phyloP scores from a whole-genome alignment of 78 protist species.

The Polysphondylium violaceum region DNA sequence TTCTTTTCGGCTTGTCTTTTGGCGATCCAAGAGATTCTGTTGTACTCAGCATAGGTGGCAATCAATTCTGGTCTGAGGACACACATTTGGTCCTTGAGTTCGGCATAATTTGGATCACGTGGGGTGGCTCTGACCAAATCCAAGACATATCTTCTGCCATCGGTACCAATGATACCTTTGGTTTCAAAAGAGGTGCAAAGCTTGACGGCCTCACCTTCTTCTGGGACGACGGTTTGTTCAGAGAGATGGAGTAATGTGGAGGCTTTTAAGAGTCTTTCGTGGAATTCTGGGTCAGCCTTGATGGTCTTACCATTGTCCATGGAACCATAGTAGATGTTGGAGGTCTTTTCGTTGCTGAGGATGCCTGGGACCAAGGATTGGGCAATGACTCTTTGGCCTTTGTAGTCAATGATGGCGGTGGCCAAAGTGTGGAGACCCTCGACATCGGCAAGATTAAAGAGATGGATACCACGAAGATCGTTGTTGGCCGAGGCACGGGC shows the following conservation, averaged over 20 bases:
- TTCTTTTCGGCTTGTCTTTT: background rate
- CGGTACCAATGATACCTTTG: conserved; percentile 84
- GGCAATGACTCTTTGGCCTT: conserved; percentile 82
- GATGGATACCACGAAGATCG: conserved; percentile 78
- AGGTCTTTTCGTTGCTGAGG: conserved; percentile 67
- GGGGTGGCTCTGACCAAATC: conserved; percentile 83
- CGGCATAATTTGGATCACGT: conserved; percentile 83
- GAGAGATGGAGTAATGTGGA: conserved; percentile 45
- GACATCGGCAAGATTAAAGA: conserved; percentile 74
- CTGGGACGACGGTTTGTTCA: conserved; percentile 25
- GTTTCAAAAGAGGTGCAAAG: conserved; percentile 36
- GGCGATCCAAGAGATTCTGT: background rate
- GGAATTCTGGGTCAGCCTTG: conserved; percentile 54
- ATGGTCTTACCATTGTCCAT: conserved; percentile 52
- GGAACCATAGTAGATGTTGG: conserved; percentile 76
- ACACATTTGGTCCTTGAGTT: conserved; percentile 19
- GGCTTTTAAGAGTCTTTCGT: conserved; percentile 1
- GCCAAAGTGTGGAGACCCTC: conserved; percentile 80
- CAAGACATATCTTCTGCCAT: conserved; percentile 80
- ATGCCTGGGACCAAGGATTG: conserved; percentile 87
- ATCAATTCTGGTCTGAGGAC: conserved; percentile 81
- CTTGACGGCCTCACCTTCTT: conserved; percentile 7
- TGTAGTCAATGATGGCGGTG: conserved; percentile 85
- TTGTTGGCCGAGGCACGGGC: conserved; percentile 77
- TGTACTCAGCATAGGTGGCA: conserved; percentile 60